phyloP scores from a whole-genome alignment of 495 filamentous ascomycete genomes.

The Pseudomonodictys pantanalensis region DNA sequence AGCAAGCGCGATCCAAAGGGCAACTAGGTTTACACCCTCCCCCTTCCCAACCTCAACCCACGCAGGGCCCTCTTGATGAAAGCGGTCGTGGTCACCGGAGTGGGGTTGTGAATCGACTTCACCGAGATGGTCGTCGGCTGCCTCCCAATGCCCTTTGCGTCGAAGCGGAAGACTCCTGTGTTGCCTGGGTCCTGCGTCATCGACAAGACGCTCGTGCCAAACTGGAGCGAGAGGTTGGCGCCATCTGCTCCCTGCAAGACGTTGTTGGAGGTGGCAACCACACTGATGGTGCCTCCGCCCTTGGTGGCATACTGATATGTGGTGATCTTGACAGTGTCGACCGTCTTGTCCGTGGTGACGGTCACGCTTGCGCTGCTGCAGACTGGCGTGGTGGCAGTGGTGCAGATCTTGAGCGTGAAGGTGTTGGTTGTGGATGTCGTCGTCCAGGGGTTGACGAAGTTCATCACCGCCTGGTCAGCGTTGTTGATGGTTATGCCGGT shows the following conservation, averaged over 20 bases:
- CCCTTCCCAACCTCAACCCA: too few species aligned
- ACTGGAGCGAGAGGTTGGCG: background rate
- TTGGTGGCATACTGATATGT: background rate
- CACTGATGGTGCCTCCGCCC: background rate
- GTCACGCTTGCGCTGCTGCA: background rate
- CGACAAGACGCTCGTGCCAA: background rate
- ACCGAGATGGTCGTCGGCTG: background rate
- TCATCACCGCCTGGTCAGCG: background rate
- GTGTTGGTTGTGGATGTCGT: background rate
- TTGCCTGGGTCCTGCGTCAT: background rate
- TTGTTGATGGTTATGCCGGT: background rate
- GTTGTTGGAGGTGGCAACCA: background rate
- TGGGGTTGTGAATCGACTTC: background rate
- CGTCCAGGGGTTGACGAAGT: background rate
- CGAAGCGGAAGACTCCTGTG: background rate
- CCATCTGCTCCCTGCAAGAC: background rate
- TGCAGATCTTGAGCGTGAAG: background rate
- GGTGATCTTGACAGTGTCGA: background rate
- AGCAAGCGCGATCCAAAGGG: too few species aligned
- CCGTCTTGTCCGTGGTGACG: background rate
- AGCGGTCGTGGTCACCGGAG: background rate
- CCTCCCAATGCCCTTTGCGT: background rate
- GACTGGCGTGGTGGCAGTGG: background rate
- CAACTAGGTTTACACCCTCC: too few species aligned
- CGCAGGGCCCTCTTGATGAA: background rate